These are phyloP conservation scores for Lachnellula occidentalis DNA, from an alignment of 2,329 filamentous ascomycete species.

Conservation along the genomic window DNA sequence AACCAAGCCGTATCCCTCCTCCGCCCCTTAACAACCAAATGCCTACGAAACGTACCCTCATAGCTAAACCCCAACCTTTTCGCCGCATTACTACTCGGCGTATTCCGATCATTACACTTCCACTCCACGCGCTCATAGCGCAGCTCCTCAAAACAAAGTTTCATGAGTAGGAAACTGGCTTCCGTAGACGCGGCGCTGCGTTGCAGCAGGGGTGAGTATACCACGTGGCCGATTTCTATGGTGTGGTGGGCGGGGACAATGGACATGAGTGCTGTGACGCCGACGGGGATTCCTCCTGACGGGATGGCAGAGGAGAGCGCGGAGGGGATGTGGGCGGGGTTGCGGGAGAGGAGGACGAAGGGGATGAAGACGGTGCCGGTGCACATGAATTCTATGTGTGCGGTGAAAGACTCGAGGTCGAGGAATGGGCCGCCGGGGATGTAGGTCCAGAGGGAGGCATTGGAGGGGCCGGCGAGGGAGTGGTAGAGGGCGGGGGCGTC, in stretches of 20 bases:
- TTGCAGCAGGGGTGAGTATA: constrained; percentile 46
- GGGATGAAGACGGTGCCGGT: constrained; percentile 35
- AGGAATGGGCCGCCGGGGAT: constrained; percentile 34
- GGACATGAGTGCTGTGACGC: constrained; percentile 39
- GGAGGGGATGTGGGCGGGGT: neutral
- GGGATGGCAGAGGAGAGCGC: neutral
- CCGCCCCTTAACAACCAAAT: constrained; percentile 53
- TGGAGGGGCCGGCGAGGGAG: constrained; percentile 15
- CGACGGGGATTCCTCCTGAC: constrained; percentile 33
- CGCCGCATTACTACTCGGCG: constrained; percentile 48
- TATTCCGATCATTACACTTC: constrained; percentile 57
- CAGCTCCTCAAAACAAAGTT: constrained; percentile 47
- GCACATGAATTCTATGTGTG: constrained; percentile 22
- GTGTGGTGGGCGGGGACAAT: constrained; percentile 43
- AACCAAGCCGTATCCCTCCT: constrained; percentile 57
- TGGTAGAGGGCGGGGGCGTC: constrained; percentile 20
- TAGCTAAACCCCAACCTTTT: constrained; percentile 50
- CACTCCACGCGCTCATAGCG: constrained; percentile 56
- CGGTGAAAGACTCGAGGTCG: constrained; percentile 28
- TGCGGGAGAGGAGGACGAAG: constrained; percentile 35
- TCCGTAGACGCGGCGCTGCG: constrained; percentile 53
- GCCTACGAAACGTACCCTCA: constrained; percentile 57
- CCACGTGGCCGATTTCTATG: constrained; percentile 53
- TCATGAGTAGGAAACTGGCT: constrained; percentile 49
- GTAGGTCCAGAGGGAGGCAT: constrained; percentile 37